Evolutionary conservation across 2,329 filamentous ascomycete genomes (phyloP), one percentile per base, ranked within the genome.

Genomic region (Helicocarpus griseus): DNA sequence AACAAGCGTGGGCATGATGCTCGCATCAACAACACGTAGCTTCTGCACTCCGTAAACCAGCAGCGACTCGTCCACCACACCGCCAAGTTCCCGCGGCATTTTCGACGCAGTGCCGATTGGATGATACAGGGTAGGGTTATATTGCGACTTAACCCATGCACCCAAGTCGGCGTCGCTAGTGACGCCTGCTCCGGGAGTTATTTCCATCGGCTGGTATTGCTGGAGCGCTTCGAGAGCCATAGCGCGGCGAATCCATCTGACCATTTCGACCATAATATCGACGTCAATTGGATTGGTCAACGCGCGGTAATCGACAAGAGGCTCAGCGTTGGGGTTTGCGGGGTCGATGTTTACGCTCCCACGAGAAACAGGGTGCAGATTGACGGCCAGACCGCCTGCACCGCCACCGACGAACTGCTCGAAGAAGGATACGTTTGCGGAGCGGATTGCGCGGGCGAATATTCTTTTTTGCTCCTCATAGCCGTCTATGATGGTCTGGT

Each of bases 291-390:
- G 71, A 49, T 73, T 67, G 13, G 63, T 64, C 8, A 62, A 62
- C 9, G 64, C 66, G 49, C 65, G 64, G 56, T 68, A 69, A 58
- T 75, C 69, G 31, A 73, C 62, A 5, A 65, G 48, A 0, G 71
- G 71, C 22, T 60, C 58, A 2, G 55, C 60, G 5, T 62, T 58
- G 11, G 69, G 67, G 57, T 72, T 61, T 0, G 58, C 58, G 1
- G 62, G 58, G 56, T 68, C 63, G 46, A 73, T 67, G 38, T 63
- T 64, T 44, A 73, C 64, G 22, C 63, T 67, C 19, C 71, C 71
- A 9, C 71, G 63, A 39, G 65, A 69, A 36, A 73, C 61, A 3
- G 71, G 69, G 54, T 71, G 68, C 1, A 45, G 21, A 22, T 45
- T 45, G 21, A 28, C 9, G n/a, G 28, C 28, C 8, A 45, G 8